A percentile compares a stretch with the other conserved stretches of the same genome.
Conservation (phyloP, 1,284 basidiomycete species). For the Moesziomyces sp. region DNA sequence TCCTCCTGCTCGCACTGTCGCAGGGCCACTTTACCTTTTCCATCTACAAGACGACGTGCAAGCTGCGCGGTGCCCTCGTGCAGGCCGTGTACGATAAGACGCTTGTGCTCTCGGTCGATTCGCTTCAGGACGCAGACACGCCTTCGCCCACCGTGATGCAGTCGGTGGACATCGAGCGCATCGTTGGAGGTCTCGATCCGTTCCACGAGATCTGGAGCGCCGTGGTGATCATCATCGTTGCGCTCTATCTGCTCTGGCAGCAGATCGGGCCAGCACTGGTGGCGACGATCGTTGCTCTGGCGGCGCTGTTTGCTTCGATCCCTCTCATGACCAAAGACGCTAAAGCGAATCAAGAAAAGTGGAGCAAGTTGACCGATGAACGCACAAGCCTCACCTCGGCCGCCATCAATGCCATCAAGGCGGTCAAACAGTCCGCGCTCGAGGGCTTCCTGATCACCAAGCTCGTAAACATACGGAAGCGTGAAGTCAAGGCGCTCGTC, state of each 20-base stretch:
- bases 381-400: constrained; percentile 38
- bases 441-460: constrained; percentile 36
- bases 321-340: constrained; percentile 32
- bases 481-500: constrained; percentile 16
- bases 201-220: constrained; percentile 49
- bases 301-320: constrained; percentile 23
- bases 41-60: constrained; percentile 24
- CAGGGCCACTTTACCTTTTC: constrained; percentile 29
- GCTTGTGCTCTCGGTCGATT: constrained; percentile 38
- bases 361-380: constrained; percentile 45
- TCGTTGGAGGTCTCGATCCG: constrained; percentile 38
- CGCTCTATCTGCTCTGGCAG: constrained; percentile 42
- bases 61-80: constrained; percentile 49
- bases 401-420: constrained; percentile 42
- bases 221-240: constrained; percentile 45
- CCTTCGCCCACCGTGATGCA: constrained; percentile 39
- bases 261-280: constrained; percentile 47
- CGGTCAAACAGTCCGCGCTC: constrained; percentile 52
- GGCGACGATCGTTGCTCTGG: constrained; percentile 32
- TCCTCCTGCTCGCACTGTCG: constrained; percentile 15
- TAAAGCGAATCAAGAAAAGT: constrained; percentile 21
- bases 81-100: constrained; percentile 47
- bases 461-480: constrained; percentile 15
- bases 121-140: constrained; percentile 25
- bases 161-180: constrained; percentile 54